Base-by-base conservation (phyloP, 2,329 filamentous ascomycete species). In the Metarhizium sp. region DNA sequence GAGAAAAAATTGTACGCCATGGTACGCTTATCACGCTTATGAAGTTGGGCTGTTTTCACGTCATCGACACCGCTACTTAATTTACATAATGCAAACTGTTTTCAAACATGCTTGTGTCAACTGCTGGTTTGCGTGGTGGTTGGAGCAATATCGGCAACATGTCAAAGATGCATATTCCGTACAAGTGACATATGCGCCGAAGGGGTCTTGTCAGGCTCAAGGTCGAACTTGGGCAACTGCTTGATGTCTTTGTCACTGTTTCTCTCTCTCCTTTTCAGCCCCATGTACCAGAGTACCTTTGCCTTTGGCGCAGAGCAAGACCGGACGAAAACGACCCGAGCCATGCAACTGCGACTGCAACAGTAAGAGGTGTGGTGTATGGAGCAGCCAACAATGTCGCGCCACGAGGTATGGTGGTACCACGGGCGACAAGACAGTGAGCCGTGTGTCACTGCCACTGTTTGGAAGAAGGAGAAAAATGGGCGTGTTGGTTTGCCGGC, bases 381-480 rank as follows among this genome's bases (percentile, higher is more conserved):
- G 42, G n/a, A 18, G 16, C 42, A 45, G 43, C 51, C 51, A 52
- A 52, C 51, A 52, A 20, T n/a, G 25, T 34, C 6, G 38, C 40
- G 51, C 42, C 51, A 52, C 51, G 29, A 16, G 5, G 45, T 25
- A 25, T 47, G 13, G 16, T 8, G 30, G 48, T 36, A 30, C 14
- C 6, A 50, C 48, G n/a, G n/a, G n/a, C n/a, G 18, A 45, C n/a
- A 43, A 43, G 25, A 25, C 25, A 43, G 40, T 36, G 34, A n/a
- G 11, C 4, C 16, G 49, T 14, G n/a, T 29, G 49, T 51, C 49
- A 40, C 49, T 51, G 49, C 32, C 32, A 11, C 32, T 32, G 25
- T 25, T 73, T 25, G 77, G 77, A 59, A 60, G 5, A 2, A 40
- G 11, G 38, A 40, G 13, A 11, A 11, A 34, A 34, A 34, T 11